These are phyloP conservation scores for Inga oerstediana DNA, from an alignment of 306 rosid species.

Conservation along the genomic window DNA sequence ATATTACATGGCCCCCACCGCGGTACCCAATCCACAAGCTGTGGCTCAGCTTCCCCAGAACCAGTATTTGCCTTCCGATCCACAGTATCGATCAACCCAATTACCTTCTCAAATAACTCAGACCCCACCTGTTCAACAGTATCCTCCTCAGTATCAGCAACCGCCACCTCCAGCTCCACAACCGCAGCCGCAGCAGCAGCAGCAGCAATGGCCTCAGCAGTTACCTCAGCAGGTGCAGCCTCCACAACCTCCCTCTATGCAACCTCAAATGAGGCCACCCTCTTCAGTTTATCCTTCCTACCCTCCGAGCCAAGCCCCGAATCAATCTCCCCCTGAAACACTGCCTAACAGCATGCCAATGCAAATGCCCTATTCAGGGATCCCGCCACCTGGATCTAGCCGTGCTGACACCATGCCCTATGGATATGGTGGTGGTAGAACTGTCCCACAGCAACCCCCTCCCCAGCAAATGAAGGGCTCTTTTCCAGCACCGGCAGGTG, in stretches of 20 bases:
- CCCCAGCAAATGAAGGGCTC: constrained; percentile 76
- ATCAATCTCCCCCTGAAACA: constrained; percentile 63
- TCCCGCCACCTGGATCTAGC: constrained; percentile 68
- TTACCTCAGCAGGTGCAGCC: constrained; percentile 56
- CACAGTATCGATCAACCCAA: constrained; percentile 71
- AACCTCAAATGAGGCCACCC: constrained; percentile 67
- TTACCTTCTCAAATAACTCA: constrained; percentile 67
- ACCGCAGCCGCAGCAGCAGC: constrained; percentile 63
- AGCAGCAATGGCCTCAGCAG: constrained; percentile 46
- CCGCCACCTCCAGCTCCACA: constrained; percentile 23
- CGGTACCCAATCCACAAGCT: constrained; percentile 57
- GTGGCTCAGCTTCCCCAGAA: constrained; percentile 63
- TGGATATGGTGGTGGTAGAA: constrained; percentile 77
- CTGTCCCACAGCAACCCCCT: constrained; percentile 74
- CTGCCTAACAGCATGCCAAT: constrained; percentile 84
- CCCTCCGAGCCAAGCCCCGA: constrained; percentile 64
- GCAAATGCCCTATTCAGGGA: constrained; percentile 79
- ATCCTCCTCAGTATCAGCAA: constrained; percentile 77
- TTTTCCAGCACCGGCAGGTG: constrained; percentile 60
- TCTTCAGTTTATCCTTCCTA: constrained; percentile 67
- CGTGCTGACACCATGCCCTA: constrained; percentile 65
- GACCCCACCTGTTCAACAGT: constrained; percentile 63
- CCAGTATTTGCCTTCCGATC: constrained; percentile 71
- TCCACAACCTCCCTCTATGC: constrained; percentile 68
- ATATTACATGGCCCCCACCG: constrained; percentile 72